A percentile compares a stretch with the other conserved stretches of the same genome.
Conservation (phyloP, 2,329 filamentous ascomycete genomes). For the Aspergillus puulaauensis region DNA sequence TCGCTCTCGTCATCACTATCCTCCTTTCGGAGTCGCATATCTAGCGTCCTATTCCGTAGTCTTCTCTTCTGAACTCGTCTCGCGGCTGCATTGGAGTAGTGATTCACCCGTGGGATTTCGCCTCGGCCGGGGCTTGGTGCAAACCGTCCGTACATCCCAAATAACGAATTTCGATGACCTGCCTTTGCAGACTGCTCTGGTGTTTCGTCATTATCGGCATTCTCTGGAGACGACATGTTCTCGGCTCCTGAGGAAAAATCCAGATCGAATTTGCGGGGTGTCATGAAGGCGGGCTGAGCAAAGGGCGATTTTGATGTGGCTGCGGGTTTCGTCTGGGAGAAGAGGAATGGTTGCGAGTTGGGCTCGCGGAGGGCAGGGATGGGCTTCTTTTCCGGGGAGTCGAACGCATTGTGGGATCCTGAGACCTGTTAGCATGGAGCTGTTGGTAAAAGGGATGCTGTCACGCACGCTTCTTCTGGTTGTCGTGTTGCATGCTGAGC, state of each 20-base stretch:
- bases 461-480: slow-evolving; percentile 45
- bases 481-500: slow-evolving; percentile 45
- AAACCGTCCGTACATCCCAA: slow-evolving; percentile 44
- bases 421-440: neutral
- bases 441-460: neutral
- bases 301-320: slow-evolving; percentile 35
- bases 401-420: slow-evolving; percentile 44
- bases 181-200: slow-evolving; percentile 40
- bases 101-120: slow-evolving; percentile 57
- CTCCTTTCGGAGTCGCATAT: slow-evolving; percentile 37
- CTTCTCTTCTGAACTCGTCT: slow-evolving; percentile 51
- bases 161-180: slow-evolving; percentile 40
- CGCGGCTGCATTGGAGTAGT: slow-evolving; percentile 47
- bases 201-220: slow-evolving; percentile 49
- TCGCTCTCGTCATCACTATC: slow-evolving; percentile 46
- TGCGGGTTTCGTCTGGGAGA: slow-evolving; percentile 39
- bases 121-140: slow-evolving; percentile 61
- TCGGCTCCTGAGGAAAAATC: slow-evolving; percentile 51
- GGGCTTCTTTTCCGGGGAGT: slow-evolving; percentile 50
- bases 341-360: slow-evolving; percentile 51
- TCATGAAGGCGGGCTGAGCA: slow-evolving; percentile 47
- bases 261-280: slow-evolving; percentile 48
- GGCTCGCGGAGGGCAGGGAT: slow-evolving; percentile 50
- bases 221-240: slow-evolving; percentile 47
- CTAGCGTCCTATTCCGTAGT: slow-evolving; percentile 48